Evolutionary conservation across 2,329 filamentous ascomycete species (phyloP), one percentile per base, ranked within the genome.

Genomic region (Dactylonectria macrodidyma): DNA sequence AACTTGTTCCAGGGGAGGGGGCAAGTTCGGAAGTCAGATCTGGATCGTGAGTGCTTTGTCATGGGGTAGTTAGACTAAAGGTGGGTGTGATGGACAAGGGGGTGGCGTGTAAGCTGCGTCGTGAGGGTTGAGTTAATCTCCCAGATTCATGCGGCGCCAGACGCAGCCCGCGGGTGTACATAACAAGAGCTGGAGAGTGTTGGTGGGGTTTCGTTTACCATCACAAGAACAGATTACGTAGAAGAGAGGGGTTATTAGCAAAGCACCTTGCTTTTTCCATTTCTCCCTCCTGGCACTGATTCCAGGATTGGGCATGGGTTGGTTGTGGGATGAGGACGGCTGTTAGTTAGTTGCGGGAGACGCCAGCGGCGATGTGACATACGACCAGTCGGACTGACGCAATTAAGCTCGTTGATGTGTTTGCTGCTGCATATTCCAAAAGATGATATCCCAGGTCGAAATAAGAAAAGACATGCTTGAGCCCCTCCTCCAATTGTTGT

Each of bases 71-170:
- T 19, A 19, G 19, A 19, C 19, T 19, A 19, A 19, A 19, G 19
- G 19, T 19, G 19, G 34, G 59, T 56, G 41, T 38, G 47, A 5
- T 33, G 22, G 34, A 34, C 36, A 14, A 22, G 34, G 34, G 33
- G 44, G 47, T 59, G 57, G 14, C 19, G 38, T 59, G 56, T 56
- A 66, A 70, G 65, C 19, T n/a, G 44, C 34, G 60, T 33, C 38
- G 54, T 12, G 58, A 38, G 46, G 46, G 46, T 50, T n/a, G 19
- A 12, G 19, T 47, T 68, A 75, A 75, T 75, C 67, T 75, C 73
- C 73, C 69, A 72, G 63, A 72, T 75, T 75, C 67, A 75, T 75
- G 73, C 73, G 65, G 67, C 68, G 73, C 68, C 62, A 61, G 59
- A 59, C 52, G 52, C 47, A 66, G 66, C 62, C 71, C 70, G 67